Percentiles rank a stretch among this genome's conserved stretches.
These are phyloP conservation scores for Nitzschia putrida DNA, from an alignment of 108 stramenopile genomes.

Conservation along the genomic window DNA sequence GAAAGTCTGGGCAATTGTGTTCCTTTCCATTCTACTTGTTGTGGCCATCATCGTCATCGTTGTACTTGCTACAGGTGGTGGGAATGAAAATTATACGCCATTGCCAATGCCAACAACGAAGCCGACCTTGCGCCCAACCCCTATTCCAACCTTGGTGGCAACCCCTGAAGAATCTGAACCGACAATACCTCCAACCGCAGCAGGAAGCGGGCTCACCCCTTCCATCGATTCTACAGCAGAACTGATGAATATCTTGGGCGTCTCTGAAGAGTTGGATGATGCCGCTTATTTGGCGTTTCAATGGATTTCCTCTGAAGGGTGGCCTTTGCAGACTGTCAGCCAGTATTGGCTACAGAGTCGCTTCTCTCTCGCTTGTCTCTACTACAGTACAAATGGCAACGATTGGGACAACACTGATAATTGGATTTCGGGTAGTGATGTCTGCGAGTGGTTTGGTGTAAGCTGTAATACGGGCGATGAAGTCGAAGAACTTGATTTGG, in stretches of 20 bases:
- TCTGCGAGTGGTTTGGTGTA: conserved; percentile 22
- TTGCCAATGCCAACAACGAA: not conserved
- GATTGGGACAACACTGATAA: conserved; percentile 13
- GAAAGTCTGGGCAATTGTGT: not conserved
- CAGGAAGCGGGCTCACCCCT: not conserved
- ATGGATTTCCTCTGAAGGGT: not conserved
- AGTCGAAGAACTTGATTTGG: conserved; percentile 9
- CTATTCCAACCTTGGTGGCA: not conserved
- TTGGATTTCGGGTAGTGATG: conserved; percentile 14
- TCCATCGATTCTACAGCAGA: not conserved
- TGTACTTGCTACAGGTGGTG: not conserved
- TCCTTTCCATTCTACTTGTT: not conserved
- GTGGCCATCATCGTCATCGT: not conserved
- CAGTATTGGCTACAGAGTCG: not conserved
- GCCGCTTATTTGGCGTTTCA: not conserved
- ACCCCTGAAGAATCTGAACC: not conserved
- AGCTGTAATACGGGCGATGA: conserved; percentile 5
- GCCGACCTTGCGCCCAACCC: not conserved
- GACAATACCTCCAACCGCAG: not conserved
- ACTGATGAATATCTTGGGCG: not conserved
- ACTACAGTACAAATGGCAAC: conserved; percentile 13
- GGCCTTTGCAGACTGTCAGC: not conserved
- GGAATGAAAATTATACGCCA: not conserved
- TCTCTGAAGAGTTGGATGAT: not conserved
- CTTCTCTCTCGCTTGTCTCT: conserved; percentile 3